Evolutionary conservation across 2,329 filamentous ascomycete species (phyloP).

Genomic region (Ascochyta pisi): DNA sequence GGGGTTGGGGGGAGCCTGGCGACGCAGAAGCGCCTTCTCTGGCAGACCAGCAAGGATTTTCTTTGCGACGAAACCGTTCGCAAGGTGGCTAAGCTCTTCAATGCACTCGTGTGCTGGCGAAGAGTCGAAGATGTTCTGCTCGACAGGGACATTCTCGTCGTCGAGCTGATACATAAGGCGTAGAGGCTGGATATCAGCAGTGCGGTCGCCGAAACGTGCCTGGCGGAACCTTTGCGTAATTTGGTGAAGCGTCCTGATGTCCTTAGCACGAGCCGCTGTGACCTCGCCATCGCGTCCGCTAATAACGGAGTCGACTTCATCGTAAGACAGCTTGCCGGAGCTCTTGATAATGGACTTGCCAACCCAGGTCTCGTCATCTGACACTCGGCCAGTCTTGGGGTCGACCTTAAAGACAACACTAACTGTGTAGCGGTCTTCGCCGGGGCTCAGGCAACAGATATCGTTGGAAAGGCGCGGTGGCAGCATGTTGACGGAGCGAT

Average conservation of each 20-base stretch:
- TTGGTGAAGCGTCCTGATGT: slow-evolving; percentile 79
- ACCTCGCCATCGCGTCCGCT: slow-evolving; percentile 71
- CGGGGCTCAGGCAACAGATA: slow-evolving; percentile 84
- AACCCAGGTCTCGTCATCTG: slow-evolving; percentile 90
- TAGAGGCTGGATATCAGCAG: slow-evolving; percentile 80
- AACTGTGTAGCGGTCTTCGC: slow-evolving; percentile 88
- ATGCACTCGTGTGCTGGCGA: slow-evolving; percentile 89
- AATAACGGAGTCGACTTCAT: slow-evolving; percentile 84
- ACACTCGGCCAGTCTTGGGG: slow-evolving; percentile 75
- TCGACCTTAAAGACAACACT: slow-evolving; percentile 94
- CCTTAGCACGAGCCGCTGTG: slow-evolving; percentile 71
- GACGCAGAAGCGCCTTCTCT: slow-evolving; percentile 89
- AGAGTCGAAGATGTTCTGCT: slow-evolving; percentile 94
- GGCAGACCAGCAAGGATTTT: slow-evolving; percentile 80
- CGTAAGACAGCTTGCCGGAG: slow-evolving; percentile 80
- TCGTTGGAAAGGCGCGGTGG: slow-evolving; percentile 85
- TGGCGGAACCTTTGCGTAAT: slow-evolving; percentile 92
- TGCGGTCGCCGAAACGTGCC: slow-evolving; percentile 79
- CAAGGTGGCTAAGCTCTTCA: slow-evolving; percentile 93
- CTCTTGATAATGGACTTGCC: slow-evolving; percentile 95
- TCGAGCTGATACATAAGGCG: slow-evolving; percentile 92
- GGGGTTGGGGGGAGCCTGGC: slow-evolving; percentile 83
- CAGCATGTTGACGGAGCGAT: slow-evolving; percentile 85
- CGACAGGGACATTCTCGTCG: slow-evolving; percentile 96
- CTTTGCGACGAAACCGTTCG: slow-evolving; percentile 87